Conservation (phyloP, 176 grass and related monocot species). For the Dactylis glomerata region DNA sequence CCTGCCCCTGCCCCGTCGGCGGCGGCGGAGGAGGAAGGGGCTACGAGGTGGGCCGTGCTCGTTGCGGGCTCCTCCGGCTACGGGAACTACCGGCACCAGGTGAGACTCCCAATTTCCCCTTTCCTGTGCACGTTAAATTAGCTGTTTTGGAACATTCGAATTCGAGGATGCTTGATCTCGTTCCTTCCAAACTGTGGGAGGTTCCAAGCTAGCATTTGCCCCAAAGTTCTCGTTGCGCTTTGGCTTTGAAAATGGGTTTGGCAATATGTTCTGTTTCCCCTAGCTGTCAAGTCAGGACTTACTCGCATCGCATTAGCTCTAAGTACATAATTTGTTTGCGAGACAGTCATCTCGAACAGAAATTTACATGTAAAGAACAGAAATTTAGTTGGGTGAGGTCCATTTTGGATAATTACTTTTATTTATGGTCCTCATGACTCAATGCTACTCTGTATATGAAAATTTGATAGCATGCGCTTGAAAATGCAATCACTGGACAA, state of each 20-base stretch:
- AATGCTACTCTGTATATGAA: neutral
- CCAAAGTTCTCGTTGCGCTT: no score
- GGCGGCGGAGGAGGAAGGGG: slow-evolving; percentile 19
- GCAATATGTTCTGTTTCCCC: no score
- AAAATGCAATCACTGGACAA: neutral
- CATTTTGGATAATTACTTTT: neutral
- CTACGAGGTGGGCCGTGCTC: slow-evolving; percentile 83
- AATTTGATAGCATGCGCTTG: neutral
- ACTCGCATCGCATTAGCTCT: no score
- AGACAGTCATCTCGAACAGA: neutral
- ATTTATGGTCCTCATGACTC: neutral
- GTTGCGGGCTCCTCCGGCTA: slow-evolving; percentile 85
- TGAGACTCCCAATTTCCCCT: neutral
- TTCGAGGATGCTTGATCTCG: neutral
- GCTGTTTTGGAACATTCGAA: neutral
- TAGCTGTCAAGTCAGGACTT: no score
- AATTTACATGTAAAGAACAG: neutral
- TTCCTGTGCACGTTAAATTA: neutral
- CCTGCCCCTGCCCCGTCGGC: neutral
- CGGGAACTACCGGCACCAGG: slow-evolving; percentile 94
- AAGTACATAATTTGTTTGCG: neutral
- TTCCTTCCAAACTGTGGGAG: neutral
- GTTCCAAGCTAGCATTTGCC: no score
- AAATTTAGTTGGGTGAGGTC: slow-evolving; percentile 5
- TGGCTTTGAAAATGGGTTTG: no score